A percentile compares a stretch with the other conserved stretches of the same genome.
phyloP scores from a whole-genome alignment of 768 basidiomycete species.

The Amylocystis lapponica region DNA sequence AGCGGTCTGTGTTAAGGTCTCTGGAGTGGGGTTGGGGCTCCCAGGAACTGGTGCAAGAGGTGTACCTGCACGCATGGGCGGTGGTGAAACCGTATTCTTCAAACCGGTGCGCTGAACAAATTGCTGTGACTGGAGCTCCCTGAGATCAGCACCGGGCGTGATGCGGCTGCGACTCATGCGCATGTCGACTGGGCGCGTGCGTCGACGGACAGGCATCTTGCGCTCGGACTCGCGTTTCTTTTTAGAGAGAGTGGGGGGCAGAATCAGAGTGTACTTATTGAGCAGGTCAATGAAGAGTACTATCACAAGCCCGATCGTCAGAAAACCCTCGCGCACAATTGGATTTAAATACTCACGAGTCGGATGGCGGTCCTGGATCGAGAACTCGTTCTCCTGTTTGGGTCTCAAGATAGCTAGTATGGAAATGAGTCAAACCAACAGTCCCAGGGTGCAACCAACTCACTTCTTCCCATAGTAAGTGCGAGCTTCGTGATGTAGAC shows the following conservation, averaged over 20 bases:
- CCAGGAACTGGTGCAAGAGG: conserved; percentile 8
- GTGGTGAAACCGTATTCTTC: conserved; percentile 17
- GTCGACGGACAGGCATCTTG: conserved; percentile 76
- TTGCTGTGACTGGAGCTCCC: conserved; percentile 68
- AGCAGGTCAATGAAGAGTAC: conserved; percentile 85
- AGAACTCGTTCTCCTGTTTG: conserved; percentile 72
- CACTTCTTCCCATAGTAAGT: conserved; percentile 81
- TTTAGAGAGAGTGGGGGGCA: conserved; percentile 77
- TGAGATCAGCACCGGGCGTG: conserved; percentile 62
- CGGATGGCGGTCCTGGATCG: conserved; percentile 89
- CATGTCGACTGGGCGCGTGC: conserved; percentile 85
- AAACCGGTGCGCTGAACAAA: conserved; percentile 21
- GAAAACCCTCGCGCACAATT: background rate
- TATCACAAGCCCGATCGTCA: conserved; percentile 24
- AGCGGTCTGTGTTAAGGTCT: no score
- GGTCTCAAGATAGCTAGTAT: conserved; percentile 72
- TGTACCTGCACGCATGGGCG: conserved; percentile 8
- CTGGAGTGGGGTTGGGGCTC: conserved; percentile 7
- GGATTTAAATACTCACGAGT: conserved; percentile 42
- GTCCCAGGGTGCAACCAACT: conserved; percentile 23
- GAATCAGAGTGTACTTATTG: conserved; percentile 62
- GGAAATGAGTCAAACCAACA: background rate
- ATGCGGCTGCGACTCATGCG: conserved; percentile 76
- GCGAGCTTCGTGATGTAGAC: conserved; percentile 85
- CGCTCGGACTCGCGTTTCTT: conserved; percentile 89